A percentile compares a stretch with the other conserved stretches of the same genome.
phyloP scores from a whole-genome alignment of 805 yeast genomes.

The Pichia cabralensis region DNA sequence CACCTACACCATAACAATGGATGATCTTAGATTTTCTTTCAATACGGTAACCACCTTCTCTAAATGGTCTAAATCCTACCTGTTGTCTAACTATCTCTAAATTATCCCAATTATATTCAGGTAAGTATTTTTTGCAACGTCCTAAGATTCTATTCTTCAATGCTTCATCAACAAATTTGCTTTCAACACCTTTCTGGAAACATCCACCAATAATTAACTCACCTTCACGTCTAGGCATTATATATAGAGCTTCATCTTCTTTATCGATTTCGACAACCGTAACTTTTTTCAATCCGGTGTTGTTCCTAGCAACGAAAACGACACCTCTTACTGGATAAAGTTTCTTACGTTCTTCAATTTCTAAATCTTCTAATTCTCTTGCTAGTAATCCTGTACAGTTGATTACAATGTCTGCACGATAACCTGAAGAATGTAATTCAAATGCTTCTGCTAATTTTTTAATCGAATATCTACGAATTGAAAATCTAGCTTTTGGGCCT shows the following conservation, averaged over 20 bases:
- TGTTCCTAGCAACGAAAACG: constrained; percentile 41
- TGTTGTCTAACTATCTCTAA: constrained; percentile 40
- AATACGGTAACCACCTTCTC: constrained; percentile 50
- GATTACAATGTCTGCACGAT: constrained; percentile 39
- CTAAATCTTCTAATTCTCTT: constrained; percentile 33
- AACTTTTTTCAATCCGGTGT: constrained; percentile 22
- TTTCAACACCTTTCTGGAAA: constrained; percentile 16
- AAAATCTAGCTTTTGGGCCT: constrained; percentile 32
- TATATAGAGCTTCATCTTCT: constrained; percentile 39
- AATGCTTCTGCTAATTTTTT: constrained; percentile 40
- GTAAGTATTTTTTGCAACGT: constrained; percentile 34
- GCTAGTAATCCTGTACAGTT: constrained; percentile 52
- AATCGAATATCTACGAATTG: constrained; percentile 33
- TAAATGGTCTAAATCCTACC: constrained; percentile 61
- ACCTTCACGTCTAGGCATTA: constrained; percentile 69
- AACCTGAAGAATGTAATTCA: constrained; percentile 28
- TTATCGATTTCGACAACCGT: constrained; percentile 20
- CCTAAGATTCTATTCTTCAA: constrained; percentile 38
- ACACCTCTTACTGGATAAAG: constrained; percentile 53
- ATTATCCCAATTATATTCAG: constrained; percentile 26
- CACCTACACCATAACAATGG: constrained; percentile 43
- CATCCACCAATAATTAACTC: constrained; percentile 59
- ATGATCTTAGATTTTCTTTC: constrained; percentile 38
- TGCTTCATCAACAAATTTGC: constrained; percentile 28
- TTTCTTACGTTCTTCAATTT: constrained; percentile 9